A percentile compares a stretch with the other conserved stretches of the same genome.
Evolutionary conservation across 75 land plant genomes (phyloP).

Genomic region (Sequoia sempervirens): DNA sequence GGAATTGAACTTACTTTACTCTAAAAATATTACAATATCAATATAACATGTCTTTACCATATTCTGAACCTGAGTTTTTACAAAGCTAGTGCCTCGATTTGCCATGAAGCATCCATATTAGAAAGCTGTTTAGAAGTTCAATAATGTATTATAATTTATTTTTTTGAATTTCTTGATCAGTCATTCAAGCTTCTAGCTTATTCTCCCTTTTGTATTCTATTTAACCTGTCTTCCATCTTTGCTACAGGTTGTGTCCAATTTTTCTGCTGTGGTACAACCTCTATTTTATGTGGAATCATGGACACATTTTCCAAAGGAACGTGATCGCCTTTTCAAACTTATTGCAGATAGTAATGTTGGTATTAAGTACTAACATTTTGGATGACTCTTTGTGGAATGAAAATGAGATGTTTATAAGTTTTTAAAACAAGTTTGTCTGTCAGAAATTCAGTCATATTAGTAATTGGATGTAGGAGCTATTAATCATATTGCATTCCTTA

Average conservation of each 20-base stretch:
- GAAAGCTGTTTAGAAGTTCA: not conserved
- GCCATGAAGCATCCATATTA: not conserved
- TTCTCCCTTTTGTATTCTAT: not conserved
- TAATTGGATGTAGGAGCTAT: not conserved
- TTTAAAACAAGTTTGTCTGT: not conserved
- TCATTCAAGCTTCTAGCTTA: not conserved
- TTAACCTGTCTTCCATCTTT: not conserved
- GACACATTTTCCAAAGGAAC: slow-evolving; percentile 80
- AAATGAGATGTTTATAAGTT: not conserved
- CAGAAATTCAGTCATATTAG: not conserved
- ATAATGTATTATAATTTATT: not conserved
- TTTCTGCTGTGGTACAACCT: slow-evolving; percentile 64
- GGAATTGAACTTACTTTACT: not conserved
- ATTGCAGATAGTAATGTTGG: slow-evolving; percentile 56
- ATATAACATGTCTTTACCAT: not conserved
- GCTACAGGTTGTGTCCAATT: slow-evolving; percentile 53
- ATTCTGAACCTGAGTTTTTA: not conserved
- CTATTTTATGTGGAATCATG: slow-evolving; percentile 67
- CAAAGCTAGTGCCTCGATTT: not conserved
- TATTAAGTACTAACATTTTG: not conserved
- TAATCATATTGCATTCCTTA: not conserved
- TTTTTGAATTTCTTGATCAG: not conserved
- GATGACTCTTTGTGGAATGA: not conserved
- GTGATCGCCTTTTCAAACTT: slow-evolving; percentile 51
- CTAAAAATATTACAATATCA: not conserved